A percentile compares a stretch with the other conserved stretches of the same genome.
Evolutionary conservation across 768 basidiomycete species (phyloP).

Genomic region (Suillus alpinus): DNA sequence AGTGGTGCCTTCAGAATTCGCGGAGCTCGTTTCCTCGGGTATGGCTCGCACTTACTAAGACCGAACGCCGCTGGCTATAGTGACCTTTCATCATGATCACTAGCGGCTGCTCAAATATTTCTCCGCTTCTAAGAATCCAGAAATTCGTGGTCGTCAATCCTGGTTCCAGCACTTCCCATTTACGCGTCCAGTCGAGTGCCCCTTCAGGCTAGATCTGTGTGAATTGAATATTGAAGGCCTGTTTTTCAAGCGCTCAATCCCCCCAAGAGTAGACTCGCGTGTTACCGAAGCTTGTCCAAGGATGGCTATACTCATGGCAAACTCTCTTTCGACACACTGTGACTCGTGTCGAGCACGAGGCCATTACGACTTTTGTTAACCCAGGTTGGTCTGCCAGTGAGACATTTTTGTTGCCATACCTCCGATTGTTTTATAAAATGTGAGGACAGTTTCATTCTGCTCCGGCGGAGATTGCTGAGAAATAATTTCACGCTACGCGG

Average conservation of each 20-base stretch:
- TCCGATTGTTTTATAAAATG: slow-evolving; percentile 1
- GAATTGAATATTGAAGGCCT: slow-evolving; percentile 9
- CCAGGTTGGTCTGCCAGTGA: neutral
- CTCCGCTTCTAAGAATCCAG: slow-evolving; percentile 47
- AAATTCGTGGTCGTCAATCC: slow-evolving; percentile 36
- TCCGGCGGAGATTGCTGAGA: slow-evolving; percentile 30
- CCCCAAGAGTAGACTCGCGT: slow-evolving; percentile 25
- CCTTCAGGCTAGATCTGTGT: slow-evolving; percentile 44
- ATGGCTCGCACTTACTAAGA: slow-evolving; percentile 27
- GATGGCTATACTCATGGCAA: slow-evolving; percentile 30
- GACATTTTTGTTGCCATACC: neutral
- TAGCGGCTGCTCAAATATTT: slow-evolving; percentile 31
- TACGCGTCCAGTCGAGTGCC: slow-evolving; percentile 46
- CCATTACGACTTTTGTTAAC: slow-evolving; percentile 1
- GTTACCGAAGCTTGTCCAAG: slow-evolving; percentile 24
- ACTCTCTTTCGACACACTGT: slow-evolving; percentile 3
- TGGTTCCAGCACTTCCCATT: slow-evolving; percentile 37
- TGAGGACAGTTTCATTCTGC: neutral
- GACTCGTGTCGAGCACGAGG: slow-evolving; percentile 4
- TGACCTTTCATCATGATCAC: slow-evolving; percentile 40
- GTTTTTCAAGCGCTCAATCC: slow-evolving; percentile 24
- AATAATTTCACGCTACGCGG: slow-evolving; percentile 12
- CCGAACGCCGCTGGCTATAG: slow-evolving; percentile 27
- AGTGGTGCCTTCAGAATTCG: slow-evolving; percentile 27
- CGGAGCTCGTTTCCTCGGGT: slow-evolving; percentile 30